Base-by-base conservation (phyloP, 2,329 filamentous ascomycete genomes). In the Scedosporium dehoogii region DNA sequence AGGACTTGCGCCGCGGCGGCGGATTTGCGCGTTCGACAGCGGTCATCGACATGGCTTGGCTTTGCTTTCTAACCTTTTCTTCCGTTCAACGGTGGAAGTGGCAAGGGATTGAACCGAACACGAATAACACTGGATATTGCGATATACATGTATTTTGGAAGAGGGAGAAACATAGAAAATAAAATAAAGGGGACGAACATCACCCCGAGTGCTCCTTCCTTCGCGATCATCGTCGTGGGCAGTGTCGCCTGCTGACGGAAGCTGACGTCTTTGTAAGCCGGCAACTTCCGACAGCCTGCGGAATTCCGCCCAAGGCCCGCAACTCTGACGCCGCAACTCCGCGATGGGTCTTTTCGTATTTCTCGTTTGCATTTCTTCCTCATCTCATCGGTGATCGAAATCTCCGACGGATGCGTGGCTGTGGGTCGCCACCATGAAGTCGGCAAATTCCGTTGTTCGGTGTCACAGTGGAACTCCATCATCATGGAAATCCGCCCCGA, bases 1-100 rank as follows among this genome's bases (percentile, higher is more conserved):
- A 86, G 3, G 84, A 81, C 70, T 84, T 85, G 57, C 82, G 79
- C 62, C 78, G 71, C 4, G 76, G 76, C 55, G 75, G 79, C 41
- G 77, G 78, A 70, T 79, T 79, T 27, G 65, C 71, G 61, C 73
- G 74, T 69, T 79, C 77, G 58, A 62, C 23, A 5, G 63, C 53
- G 7, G 59, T 61, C 25, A 61, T 14, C 10, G 59, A 61, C 59
- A 61, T 60, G 42, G 16, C 44, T 42, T 10, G 14, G 16, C n/a
- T 33, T 27, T 48, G 16, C 44, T 48, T 48, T 21, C 33, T 38
- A 10, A 9, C 33, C 33, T 12, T 12, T 38, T 38, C 33, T 38
- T 38, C 33, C 33, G 12, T 38, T 38, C 33, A 38, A 38, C 33
- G 33, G 33, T 38, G 14, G 33, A 38, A 10, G 44, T n/a, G 16